Percentiles rank a stretch among this genome's conserved stretches.
Conservation (phyloP, 148 eudicot species). For the Fallopia convolvulus region DNA sequence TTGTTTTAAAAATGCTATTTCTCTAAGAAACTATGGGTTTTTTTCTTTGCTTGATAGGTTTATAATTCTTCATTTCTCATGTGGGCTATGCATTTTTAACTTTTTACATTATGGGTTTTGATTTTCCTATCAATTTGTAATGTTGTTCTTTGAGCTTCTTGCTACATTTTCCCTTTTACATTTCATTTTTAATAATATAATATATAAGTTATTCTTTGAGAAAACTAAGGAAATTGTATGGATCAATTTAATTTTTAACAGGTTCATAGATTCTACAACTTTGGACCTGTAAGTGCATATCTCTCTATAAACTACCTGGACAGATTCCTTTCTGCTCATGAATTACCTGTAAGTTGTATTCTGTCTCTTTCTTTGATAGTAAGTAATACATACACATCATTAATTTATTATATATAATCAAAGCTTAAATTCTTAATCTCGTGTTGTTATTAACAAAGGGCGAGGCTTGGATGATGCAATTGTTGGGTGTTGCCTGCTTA, state of each 20-base stretch:
- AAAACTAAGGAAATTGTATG: not conserved
- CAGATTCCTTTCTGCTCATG: conserved; percentile 59
- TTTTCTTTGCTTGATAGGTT: too few relatives aligned
- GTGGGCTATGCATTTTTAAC: too few relatives aligned
- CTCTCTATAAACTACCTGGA: conserved; percentile 68
- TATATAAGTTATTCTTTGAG: too few relatives aligned
- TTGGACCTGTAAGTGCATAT: conserved; percentile 58
- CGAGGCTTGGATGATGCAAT: conserved; percentile 71
- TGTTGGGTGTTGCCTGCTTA: conserved; percentile 66
- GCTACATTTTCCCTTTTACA: not conserved
- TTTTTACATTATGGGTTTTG: too few relatives aligned
- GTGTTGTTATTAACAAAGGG: conserved; percentile 26
- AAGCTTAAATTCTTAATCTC: not conserved
- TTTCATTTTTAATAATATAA: not conserved
- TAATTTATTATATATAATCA: not conserved
- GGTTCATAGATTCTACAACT: conserved; percentile 62
- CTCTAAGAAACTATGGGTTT: too few relatives aligned
- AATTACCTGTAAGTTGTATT: conserved; percentile 48
- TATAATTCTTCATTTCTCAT: too few relatives aligned
- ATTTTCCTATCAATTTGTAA: not conserved
- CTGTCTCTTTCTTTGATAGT: too few relatives aligned
- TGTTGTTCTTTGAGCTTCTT: not conserved
- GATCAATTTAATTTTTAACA: conserved; percentile 16
- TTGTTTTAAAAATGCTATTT: not conserved
- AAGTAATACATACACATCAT: not conserved